Conservation (phyloP, 2,329 filamentous ascomycete genomes). For the Neodidymelliopsis sp. region DNA sequence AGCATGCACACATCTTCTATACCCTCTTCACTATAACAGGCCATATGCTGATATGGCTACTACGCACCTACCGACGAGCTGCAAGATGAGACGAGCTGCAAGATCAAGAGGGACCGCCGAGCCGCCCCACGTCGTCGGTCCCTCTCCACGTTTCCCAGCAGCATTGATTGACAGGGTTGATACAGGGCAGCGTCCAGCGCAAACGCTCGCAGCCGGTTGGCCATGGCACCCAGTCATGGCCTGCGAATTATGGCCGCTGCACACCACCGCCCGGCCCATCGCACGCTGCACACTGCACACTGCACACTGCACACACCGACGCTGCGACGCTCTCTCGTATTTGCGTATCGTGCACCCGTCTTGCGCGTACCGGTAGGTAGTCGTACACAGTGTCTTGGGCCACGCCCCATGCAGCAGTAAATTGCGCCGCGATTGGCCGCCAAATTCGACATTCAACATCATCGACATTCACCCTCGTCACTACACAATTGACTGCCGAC, state of each 20-base stretch:
- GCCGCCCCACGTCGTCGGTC: slow-evolving; percentile 8
- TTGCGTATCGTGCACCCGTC: too few relatives aligned
- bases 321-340: slow-evolving; percentile 14
- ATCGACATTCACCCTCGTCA: too few relatives aligned
- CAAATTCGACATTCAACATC: slow-evolving; percentile 10
- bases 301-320: neutral
- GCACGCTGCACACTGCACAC: too few relatives aligned
- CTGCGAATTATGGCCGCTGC: slow-evolving; percentile 22
- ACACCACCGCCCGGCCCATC: too few relatives aligned
- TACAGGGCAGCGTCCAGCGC: slow-evolving; percentile 18
- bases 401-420: slow-evolving; percentile 19
- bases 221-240: slow-evolving; percentile 13
- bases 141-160: slow-evolving; percentile 5
- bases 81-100: too few relatives aligned
- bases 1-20: too few relatives aligned
- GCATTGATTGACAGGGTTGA: slow-evolving; percentile 9
- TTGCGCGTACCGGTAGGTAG: too few relatives aligned
- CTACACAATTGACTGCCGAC: too few relatives aligned
- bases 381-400: too few relatives aligned
- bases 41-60: too few relatives aligned
- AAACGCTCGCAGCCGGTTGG: neutral
- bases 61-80: too few relatives aligned
- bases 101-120: slow-evolving; percentile 11
- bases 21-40: too few relatives aligned
- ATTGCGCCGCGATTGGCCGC: slow-evolving; percentile 22